Evolutionary conservation across 2,329 filamentous ascomycete genomes (phyloP), one percentile per base, ranked within the genome.

Genomic region (Nothophaeocryptopus gaeumannii): DNA sequence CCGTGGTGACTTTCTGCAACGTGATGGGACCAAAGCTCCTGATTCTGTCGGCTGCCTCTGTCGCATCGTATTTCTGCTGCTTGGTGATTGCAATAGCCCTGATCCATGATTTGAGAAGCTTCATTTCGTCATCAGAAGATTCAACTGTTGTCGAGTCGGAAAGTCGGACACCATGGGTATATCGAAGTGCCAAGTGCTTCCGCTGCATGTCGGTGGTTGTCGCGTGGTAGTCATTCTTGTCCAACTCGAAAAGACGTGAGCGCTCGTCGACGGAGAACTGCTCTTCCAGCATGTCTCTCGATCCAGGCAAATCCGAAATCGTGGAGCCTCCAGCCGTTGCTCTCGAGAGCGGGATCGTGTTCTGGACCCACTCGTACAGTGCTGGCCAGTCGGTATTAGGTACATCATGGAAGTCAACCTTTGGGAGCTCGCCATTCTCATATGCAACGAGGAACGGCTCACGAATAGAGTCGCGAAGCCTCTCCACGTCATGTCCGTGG

Each of bases 321-420:
- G 37, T 42, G 7, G 20, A 26, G 20, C 20, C 20, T 26, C 20
- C 20, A 26, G 20, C 20, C 20, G 20, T 7, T 26, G 20, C 20
- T 26, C 20, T 3, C 20, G 20, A 26, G 43, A 50, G 51, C 32
- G 47, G 38, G 20, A 63, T 50, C 16, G 67, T 78, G 15, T 76
- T 73, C 55, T 81, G 71, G 1, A 83, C 78, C 88, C 88, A 92
- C 32, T 78, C 73, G 39, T 90, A 78, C 5, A 91, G 67, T 4
- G 66, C 68, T 8, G 73, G 69, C 86, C 88, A 90, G 62, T 91
- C 84, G 51, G 88, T 89, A 1, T 77, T 75, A 34, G 78, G 66
- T 0, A 83, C 74, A 39, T 85, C 70, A 43, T 86, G 76, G 56
- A 80, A 87, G 63, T 89, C 74, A 14, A 91, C 73, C 2, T 74